Conservation (phyloP, 2,329 filamentous ascomycete genomes). For the Exophiala sideris region DNA sequence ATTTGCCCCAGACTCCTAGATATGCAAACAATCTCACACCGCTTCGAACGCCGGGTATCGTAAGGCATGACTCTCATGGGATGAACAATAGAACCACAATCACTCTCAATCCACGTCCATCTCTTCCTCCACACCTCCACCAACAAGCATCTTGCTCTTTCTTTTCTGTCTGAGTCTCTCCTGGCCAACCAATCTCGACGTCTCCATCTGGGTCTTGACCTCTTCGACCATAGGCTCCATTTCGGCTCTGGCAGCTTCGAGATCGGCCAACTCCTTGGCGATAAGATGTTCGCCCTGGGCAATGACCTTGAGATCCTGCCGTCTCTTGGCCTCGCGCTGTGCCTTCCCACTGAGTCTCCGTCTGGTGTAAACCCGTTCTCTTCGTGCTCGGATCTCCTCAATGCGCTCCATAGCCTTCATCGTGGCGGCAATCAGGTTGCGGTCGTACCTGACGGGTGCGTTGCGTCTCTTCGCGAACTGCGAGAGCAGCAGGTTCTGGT, state of each 20-base stretch:
- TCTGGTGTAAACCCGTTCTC: conserved; percentile 92
- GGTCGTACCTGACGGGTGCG: conserved; percentile 91
- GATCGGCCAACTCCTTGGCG: conserved; percentile 62
- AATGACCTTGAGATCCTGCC: conserved; percentile 80
- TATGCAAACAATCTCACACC: background rate
- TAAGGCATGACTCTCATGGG: conserved; percentile 3
- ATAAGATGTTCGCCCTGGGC: conserved; percentile 90
- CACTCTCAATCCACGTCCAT: conserved; percentile 45
- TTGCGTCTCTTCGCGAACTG: conserved; percentile 91
- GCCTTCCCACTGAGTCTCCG: conserved; percentile 83
- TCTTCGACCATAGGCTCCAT: conserved; percentile 31
- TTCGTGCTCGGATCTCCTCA: conserved; percentile 73
- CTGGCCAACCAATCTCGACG: conserved; percentile 39
- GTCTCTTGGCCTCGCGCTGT: conserved; percentile 69
- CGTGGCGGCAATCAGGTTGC: conserved; percentile 82
- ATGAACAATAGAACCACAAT: background rate
- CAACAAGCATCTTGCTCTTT: conserved; percentile 44
- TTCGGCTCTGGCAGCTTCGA: conserved; percentile 49
- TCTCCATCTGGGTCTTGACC: conserved; percentile 31
- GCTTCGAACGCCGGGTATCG: conserved; percentile 8
- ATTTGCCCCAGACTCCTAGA: background rate
- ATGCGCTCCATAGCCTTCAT: conserved; percentile 90
- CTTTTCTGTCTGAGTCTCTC: conserved; percentile 42
- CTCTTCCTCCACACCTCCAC: conserved; percentile 44
- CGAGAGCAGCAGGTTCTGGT: conserved; percentile 68